Evolutionary conservation across 352 stramenopile genomes (phyloP).

Genomic region (Blastocystis sp.): DNA sequence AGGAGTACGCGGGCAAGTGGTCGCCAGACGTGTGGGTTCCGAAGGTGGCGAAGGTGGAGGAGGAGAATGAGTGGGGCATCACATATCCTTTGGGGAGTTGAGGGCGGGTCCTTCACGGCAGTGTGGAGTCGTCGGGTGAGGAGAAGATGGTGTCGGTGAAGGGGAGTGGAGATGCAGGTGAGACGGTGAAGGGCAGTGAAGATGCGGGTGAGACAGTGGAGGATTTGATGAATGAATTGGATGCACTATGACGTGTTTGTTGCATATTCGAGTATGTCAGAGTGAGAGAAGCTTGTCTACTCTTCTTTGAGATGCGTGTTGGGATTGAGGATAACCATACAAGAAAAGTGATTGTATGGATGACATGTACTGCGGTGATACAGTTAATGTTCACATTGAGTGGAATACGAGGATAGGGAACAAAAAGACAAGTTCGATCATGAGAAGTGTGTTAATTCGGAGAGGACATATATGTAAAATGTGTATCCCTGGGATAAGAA

Average conservation of each 20-base stretch:
- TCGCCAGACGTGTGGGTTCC: conserved; percentile 79
- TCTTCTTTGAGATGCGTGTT: no score
- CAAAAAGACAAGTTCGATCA: no score
- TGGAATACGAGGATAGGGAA: no score
- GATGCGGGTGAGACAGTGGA: neutral
- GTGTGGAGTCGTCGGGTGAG: neutral
- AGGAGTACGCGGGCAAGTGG: conserved; percentile 73
- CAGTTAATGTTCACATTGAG: no score
- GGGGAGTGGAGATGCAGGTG: neutral
- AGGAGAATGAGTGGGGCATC: conserved; percentile 86
- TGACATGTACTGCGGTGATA: no score
- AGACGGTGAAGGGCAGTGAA: neutral
- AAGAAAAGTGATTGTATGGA: no score
- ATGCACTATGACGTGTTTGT: neutral
- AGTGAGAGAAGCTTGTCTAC: no score
- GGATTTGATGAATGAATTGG: neutral
- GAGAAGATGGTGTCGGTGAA: neutral
- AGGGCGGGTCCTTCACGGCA: neutral
- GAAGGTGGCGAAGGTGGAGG: conserved; percentile 75
- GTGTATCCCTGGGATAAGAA: no score
- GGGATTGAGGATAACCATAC: no score
- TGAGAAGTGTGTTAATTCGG: no score
- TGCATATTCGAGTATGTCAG: no score
- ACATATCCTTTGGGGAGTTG: conserved; percentile 19
- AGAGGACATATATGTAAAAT: no score